Percentiles rank a stretch among this genome's conserved stretches.
phyloP scores from a whole-genome alignment of 139 green algal genomes.

The Deuterostichococcus epilithicus region DNA sequence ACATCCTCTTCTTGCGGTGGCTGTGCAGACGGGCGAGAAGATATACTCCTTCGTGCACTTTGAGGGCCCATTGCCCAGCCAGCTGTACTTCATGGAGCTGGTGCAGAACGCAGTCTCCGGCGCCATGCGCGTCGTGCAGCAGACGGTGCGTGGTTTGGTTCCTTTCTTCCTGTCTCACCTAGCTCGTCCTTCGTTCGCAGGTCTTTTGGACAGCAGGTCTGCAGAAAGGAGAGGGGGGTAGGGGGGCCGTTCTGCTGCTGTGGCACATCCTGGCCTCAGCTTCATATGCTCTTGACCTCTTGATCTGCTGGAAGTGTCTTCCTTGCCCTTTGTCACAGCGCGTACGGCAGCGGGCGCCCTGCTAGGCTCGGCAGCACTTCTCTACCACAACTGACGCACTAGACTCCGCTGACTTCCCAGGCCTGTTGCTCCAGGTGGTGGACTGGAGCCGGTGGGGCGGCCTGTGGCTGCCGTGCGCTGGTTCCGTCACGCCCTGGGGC shows the following conservation, averaged over 20 bases:
- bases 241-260: not conserved
- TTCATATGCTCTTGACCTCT: too few species aligned
- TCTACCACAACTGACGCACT: not conserved
- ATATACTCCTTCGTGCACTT: conserved; percentile 33
- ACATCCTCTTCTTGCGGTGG: not conserved
- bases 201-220: not conserved
- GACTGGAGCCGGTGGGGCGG: conserved; percentile 6
- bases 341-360: too few species aligned
- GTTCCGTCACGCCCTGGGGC: conserved; percentile 28
- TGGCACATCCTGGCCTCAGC: not conserved
- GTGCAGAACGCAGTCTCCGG: conserved; percentile 5
- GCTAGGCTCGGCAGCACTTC: too few species aligned
- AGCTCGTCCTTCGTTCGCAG: too few species aligned
- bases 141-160: conserved; percentile 10
- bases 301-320: too few species aligned
- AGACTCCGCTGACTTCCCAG: too few species aligned
- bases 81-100: conserved; percentile 17
- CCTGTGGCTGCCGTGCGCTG: conserved; percentile 20
- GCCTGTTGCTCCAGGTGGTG: not conserved
- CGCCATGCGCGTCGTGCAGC: conserved; percentile 2
- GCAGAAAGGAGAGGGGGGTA: too few species aligned
- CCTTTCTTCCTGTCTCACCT: not conserved
- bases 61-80: conserved; percentile 17
- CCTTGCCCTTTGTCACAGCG: too few species aligned
- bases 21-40: conserved; percentile 7